Evolutionary conservation across 768 basidiomycete species (phyloP).

Genomic region (Solioccasus polychromus): DNA sequence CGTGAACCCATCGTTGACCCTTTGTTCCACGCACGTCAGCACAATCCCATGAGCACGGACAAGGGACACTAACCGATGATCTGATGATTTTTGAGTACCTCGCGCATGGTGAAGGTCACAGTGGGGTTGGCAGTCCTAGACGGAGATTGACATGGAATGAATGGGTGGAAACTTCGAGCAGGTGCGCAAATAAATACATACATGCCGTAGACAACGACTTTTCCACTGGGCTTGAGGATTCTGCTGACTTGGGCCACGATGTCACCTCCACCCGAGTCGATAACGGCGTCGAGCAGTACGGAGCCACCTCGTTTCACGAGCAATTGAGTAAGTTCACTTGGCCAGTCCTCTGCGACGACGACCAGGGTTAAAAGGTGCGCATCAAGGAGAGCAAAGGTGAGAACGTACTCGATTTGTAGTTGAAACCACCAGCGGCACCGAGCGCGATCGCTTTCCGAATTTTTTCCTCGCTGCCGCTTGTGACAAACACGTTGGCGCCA

Average conservation of each 20-base stretch:
- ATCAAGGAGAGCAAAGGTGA: background rate
- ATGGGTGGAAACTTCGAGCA: background rate
- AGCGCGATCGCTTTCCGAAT: constrained; percentile 60
- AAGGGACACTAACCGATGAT: constrained; percentile 54
- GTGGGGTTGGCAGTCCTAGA: constrained; percentile 59
- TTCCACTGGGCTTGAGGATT: constrained; percentile 55
- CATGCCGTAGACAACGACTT: constrained; percentile 68
- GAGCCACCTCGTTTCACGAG: constrained; percentile 34
- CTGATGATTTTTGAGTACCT: constrained; percentile 72
- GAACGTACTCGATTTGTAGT: constrained; percentile 61
- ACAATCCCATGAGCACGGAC: background rate
- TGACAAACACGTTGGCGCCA: constrained; percentile 81
- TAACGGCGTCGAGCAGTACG: constrained; percentile 50
- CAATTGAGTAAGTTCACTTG: constrained; percentile 42
- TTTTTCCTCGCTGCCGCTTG: constrained; percentile 68
- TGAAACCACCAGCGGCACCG: constrained; percentile 76
- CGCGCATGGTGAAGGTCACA: constrained; percentile 71
- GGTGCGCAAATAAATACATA: constrained; percentile 21
- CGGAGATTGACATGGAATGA: constrained; percentile 12
- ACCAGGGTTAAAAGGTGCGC: background rate
- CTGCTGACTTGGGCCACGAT: constrained; percentile 50
- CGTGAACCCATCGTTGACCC: constrained; percentile 86
- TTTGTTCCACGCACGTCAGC: constrained; percentile 29
- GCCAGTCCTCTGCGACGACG: constrained; percentile 46
- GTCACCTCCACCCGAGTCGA: constrained; percentile 70